Conservation (phyloP, 371 early-diverging fungal genomes). For the Nematocida homosporus region DNA sequence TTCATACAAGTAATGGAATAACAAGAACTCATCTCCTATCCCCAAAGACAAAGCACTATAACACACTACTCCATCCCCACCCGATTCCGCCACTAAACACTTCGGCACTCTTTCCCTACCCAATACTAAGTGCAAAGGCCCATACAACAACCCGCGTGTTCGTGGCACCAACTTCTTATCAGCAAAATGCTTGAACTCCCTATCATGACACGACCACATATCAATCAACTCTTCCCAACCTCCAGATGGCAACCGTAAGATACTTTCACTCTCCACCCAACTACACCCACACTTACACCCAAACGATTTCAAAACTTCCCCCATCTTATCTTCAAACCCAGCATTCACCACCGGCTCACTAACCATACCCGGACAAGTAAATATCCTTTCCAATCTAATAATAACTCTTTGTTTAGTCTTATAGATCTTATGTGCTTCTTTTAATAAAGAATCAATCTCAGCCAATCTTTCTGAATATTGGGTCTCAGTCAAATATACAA, state of each 20-base stretch:
- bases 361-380: no score
- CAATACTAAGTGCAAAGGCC: slow-evolving; percentile 60
- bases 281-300: slow-evolving; percentile 35
- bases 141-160: slow-evolving; percentile 58
- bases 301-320: slow-evolving; percentile 5
- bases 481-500: slow-evolving; percentile 27
- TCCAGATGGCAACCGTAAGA: slow-evolving; percentile 59
- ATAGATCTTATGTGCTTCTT: slow-evolving; percentile 17
- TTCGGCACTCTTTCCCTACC: slow-evolving; percentile 8
- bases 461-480: not conserved
- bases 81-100: slow-evolving; percentile 10
- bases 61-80: slow-evolving; percentile 8
- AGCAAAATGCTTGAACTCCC: slow-evolving; percentile 63
- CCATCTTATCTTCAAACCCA: slow-evolving; percentile 39
- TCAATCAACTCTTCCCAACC: slow-evolving; percentile 68
- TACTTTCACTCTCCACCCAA: slow-evolving; percentile 23
- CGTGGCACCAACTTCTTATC: slow-evolving; percentile 53
- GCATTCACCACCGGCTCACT: slow-evolving; percentile 2
- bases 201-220: slow-evolving; percentile 67
- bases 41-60: slow-evolving; percentile 42
- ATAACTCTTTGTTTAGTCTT: not conserved
- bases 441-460: not conserved
- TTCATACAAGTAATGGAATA: slow-evolving; percentile 59
- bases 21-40: slow-evolving; percentile 23
- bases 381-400: not conserved